phyloP scores from a whole-genome alignment of 176 grass and related monocot genomes.

The Ampelocalamus luodianensis region DNA sequence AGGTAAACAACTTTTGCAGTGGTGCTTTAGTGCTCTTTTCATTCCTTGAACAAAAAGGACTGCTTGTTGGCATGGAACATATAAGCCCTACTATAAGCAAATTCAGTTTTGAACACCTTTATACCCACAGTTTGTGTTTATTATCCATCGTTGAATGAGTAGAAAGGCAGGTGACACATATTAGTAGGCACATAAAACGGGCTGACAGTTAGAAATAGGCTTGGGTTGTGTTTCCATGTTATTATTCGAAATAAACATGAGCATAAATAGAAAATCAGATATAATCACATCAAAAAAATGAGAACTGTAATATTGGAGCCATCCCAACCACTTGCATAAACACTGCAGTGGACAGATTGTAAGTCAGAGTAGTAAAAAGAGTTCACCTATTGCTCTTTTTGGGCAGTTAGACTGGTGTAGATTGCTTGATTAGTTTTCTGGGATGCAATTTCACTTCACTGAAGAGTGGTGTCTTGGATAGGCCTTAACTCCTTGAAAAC shows the following conservation, averaged over 20 bases:
- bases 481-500: not conserved
- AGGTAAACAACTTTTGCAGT: not conserved
- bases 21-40: not conserved
- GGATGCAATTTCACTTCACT: not conserved
- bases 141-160: not conserved
- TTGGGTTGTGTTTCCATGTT: not conserved
- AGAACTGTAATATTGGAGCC: no score
- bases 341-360: no score
- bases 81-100: slow-evolving; percentile 4
- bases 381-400: no score
- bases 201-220: slow-evolving; percentile 14
- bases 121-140: not conserved
- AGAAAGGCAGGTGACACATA: slow-evolving; percentile 6
- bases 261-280: no score
- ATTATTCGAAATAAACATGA: not conserved
- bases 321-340: no score
- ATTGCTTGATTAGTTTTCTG: not conserved
- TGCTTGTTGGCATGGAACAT: not conserved
- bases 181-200: not conserved
- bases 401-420: not conserved
- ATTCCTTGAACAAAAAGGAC: not conserved
- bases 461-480: not conserved
- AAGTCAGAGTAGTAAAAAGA: no score
- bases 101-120: slow-evolving; percentile 11
- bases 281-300: no score